These are phyloP conservation scores for Cryptosporidium meleagridis DNA, from an alignment of 169 alveolate species.

Conservation along the genomic window DNA sequence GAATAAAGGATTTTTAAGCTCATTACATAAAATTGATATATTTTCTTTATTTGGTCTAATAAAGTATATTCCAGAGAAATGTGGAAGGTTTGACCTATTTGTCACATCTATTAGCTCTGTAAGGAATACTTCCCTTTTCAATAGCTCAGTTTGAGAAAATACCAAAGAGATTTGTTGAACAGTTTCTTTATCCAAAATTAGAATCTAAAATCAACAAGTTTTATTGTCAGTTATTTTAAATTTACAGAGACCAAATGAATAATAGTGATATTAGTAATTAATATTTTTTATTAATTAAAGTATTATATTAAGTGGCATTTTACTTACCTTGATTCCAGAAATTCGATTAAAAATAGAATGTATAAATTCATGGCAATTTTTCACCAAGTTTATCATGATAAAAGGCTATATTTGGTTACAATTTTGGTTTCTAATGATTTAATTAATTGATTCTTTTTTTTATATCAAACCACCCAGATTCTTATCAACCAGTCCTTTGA, in stretches of 20 bases:
- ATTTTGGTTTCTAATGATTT: not conserved
- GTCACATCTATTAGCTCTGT: conserved; percentile 90
- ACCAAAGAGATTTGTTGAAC: conserved; percentile 90
- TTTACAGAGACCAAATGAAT: not conserved
- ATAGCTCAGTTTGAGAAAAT: conserved; percentile 89
- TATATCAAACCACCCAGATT: too few relatives aligned
- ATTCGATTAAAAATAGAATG: conserved; percentile 46
- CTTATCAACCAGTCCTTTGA: too few relatives aligned
- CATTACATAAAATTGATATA: conserved; percentile 84
- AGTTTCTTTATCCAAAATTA: conserved; percentile 92
- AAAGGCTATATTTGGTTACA: not conserved
- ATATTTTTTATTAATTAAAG: not conserved
- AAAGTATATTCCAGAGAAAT: conserved; percentile 90
- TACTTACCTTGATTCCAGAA: conserved; percentile 66
- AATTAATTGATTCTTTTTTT: too few relatives aligned
- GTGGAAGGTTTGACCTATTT: conserved; percentile 85
- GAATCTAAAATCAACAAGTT: conserved; percentile 81
- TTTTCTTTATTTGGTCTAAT: conserved; percentile 90
- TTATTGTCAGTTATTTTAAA: not conserved
- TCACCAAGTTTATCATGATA: conserved; percentile 19
- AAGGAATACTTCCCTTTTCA: conserved; percentile 91
- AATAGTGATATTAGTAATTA: not conserved
- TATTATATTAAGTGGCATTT: not conserved
- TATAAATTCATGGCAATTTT: conserved; percentile 10
- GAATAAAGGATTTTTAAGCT: conserved; percentile 88